Evolutionary conservation across 805 yeast species (phyloP).

Genomic region (Kazachstania psychrophila): DNA sequence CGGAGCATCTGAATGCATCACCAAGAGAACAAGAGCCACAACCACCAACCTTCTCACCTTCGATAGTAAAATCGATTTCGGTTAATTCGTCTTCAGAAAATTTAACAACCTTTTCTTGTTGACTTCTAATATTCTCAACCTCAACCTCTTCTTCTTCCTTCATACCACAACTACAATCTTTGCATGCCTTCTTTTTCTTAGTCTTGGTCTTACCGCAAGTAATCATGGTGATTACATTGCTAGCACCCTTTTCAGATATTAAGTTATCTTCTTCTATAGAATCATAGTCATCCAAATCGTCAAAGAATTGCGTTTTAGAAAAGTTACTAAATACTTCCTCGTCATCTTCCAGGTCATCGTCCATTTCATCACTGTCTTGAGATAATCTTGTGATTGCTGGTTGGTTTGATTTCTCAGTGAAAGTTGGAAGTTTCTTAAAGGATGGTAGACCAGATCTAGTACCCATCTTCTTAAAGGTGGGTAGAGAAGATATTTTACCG

Average conservation of each 20-base stretch:
- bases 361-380: slow-evolving; percentile 30
- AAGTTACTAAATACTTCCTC: slow-evolving; percentile 34
- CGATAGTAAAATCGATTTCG: slow-evolving; percentile 91
- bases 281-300: slow-evolving; percentile 39
- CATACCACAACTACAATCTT: slow-evolving; percentile 95
- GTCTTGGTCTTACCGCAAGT: slow-evolving; percentile 27
- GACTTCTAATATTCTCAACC: slow-evolving; percentile 21
- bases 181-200: slow-evolving; percentile 74
- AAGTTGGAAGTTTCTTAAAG: slow-evolving; percentile 27
- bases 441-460: slow-evolving; percentile 13
- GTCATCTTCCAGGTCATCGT: slow-evolving; percentile 31
- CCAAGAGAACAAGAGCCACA: slow-evolving; percentile 97
- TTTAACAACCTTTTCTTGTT: slow-evolving; percentile 34
- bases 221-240: slow-evolving; percentile 16
- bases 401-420: slow-evolving; percentile 13
- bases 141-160: slow-evolving; percentile 76
- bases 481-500: slow-evolving; percentile 7
- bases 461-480: slow-evolving; percentile 16
- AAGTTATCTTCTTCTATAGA: slow-evolving; percentile 52
- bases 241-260: slow-evolving; percentile 29
- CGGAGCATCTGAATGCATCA: slow-evolving; percentile 96
- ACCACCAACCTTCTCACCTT: slow-evolving; percentile 87
- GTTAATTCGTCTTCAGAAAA: slow-evolving; percentile 56
- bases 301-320: slow-evolving; percentile 46
- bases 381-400: not conserved